Conservation (phyloP, 2,329 filamentous ascomycete genomes). For the Hypoxylon sp. region DNA sequence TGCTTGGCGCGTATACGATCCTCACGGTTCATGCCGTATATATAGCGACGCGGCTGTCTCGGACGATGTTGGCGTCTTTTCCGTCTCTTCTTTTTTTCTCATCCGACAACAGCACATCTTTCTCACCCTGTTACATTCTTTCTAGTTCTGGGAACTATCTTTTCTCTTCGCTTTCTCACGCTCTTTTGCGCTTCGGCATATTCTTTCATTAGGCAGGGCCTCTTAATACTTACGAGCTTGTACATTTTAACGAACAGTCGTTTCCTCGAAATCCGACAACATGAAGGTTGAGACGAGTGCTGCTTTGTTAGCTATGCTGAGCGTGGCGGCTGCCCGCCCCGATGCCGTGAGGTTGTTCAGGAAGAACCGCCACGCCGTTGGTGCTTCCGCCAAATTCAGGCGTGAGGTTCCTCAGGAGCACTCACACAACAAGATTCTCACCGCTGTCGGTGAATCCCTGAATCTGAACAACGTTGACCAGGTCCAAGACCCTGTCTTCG, state of each 20-base stretch:
- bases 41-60: conserved; percentile 40
- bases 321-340: conserved; percentile 51
- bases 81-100: conserved; percentile 34
- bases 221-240: conserved; percentile 36
- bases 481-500: conserved; percentile 50
- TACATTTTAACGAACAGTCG: conserved; percentile 36
- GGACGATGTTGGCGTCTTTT: conserved; percentile 3
- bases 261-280: conserved; percentile 43
- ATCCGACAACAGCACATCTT: conserved; percentile 49
- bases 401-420: conserved; percentile 54
- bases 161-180: conserved; percentile 41
- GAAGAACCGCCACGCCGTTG: conserved; percentile 30
- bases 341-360: conserved; percentile 46
- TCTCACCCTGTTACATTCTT: conserved; percentile 49
- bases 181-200: conserved; percentile 45
- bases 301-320: conserved; percentile 49
- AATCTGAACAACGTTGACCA: conserved; percentile 52
- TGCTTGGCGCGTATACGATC: conserved; percentile 36
- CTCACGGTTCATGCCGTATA: conserved; percentile 43
- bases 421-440: conserved; percentile 51
- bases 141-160: conserved; percentile 53
- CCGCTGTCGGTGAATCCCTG: conserved; percentile 46
- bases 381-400: conserved; percentile 45
- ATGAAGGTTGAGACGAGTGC: conserved; percentile 52
- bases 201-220: conserved; percentile 49